Percentiles rank a stretch among this genome's conserved stretches.
Conservation (phyloP, 495 filamentous ascomycete species). For the Annulohypoxylon maeteangense region DNA sequence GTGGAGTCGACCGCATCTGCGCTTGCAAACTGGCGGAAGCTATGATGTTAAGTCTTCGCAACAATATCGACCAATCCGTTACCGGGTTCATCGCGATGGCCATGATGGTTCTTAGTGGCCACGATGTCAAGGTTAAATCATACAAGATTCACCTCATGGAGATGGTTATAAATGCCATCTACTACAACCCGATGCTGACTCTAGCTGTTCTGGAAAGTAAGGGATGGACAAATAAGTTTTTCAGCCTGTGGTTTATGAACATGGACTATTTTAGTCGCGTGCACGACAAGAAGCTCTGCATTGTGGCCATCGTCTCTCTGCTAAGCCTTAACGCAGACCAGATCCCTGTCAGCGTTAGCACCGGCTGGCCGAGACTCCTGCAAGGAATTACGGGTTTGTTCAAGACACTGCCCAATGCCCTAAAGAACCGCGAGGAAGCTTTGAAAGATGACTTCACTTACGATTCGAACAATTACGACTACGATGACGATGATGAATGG, state of each 20-base stretch:
- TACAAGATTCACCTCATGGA: slow-evolving; percentile 97
- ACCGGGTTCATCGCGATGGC: slow-evolving; percentile 87
- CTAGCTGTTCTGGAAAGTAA: slow-evolving; percentile 89
- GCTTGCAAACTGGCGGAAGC: slow-evolving; percentile 99
- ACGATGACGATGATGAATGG: slow-evolving; percentile 82
- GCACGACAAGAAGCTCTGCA: slow-evolving; percentile 98
- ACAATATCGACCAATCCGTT: slow-evolving; percentile 86
- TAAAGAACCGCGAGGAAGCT: slow-evolving; percentile 92
- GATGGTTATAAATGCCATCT: slow-evolving; percentile 98
- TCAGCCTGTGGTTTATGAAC: slow-evolving; percentile 95
- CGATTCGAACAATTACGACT: slow-evolving; percentile 72
- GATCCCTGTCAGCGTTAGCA: slow-evolving; percentile 87
- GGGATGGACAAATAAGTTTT: slow-evolving; percentile 99
- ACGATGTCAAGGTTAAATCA: slow-evolving; percentile 82
- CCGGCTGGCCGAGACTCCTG: slow-evolving; percentile 95
- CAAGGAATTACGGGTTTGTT: slow-evolving; percentile 90
- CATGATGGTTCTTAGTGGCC: slow-evolving; percentile 78
- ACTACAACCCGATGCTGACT: slow-evolving; percentile 89
- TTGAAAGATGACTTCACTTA: slow-evolving; percentile 87
- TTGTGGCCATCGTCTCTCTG: slow-evolving; percentile 88
- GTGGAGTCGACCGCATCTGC: slow-evolving; percentile 94
- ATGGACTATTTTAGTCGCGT: slow-evolving; percentile 94
- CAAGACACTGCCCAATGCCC: slow-evolving; percentile 85
- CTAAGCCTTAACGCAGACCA: slow-evolving; percentile 79
- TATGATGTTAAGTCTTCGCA: slow-evolving; percentile 93